Base-by-base conservation (phyloP, 1,284 basidiomycete genomes). In the Puccinia novopanici region DNA sequence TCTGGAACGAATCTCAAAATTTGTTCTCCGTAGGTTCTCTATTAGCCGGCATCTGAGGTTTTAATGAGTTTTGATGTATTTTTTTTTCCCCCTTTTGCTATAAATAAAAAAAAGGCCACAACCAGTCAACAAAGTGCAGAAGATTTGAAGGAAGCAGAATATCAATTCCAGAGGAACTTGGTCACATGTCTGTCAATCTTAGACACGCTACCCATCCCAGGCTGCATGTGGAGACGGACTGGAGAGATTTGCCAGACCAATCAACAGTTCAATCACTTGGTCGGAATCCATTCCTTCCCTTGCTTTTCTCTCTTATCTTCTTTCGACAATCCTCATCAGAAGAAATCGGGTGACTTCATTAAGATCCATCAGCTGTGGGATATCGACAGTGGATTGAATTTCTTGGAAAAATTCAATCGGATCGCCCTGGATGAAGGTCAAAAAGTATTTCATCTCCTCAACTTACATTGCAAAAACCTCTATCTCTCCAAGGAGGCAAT, bases 191-290 rank as follows among this genome's bases (percentile, higher is more conserved):
- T 98, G 85, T 91, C 95, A 52, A 93, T 96, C 0, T 95, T 98
- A 86, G 82, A 81, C 55, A 85, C 75, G 0, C 30, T 76, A 91
- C 95, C 94, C 61, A 94, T 98, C 12, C 97, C 97, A 0, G 94
- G 94, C 0, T 99, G 96, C 84, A 89, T 99, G 8, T 99, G 96
- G 97, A 89, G 95, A 42, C 88, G 96, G 68, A 98, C 96, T 0
- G 97, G 97, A 37, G 95, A 99, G 87, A 98, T 99, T 81, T 98
- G 98, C 89, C 98, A 95, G 87, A 96, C 91, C 55, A 99, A 99
- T 85, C 90, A 93, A 81, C 95, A 98, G 87, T 96, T 96, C 86
- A 91, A 93, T 3, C 92, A 94, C 84, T 87, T 96, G 2, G 91
- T 95, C 24, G 75, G 75, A 3, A 52, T 67, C 34, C 55, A 61